Evolutionary conservation across 2,329 filamentous ascomycete genomes (phyloP), one percentile per base, ranked within the genome.

Genomic region (Pseudogymnoascus sp.): DNA sequence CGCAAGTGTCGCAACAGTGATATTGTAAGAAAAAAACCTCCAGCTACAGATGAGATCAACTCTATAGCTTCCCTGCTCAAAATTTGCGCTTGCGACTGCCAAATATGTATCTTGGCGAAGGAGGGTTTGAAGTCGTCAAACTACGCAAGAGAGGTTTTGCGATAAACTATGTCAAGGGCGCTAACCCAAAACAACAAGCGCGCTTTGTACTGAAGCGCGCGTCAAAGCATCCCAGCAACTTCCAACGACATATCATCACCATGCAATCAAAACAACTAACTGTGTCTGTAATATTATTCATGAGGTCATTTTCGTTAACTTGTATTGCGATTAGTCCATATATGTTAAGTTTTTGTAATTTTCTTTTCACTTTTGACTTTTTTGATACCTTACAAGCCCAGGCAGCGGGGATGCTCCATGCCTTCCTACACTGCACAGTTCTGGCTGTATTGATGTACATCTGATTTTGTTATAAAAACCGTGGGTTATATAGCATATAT

Each of bases 111-210:
- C 28, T 54, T 20, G 47, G 6, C 4, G 16, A 33, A 54, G n/a
- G 28, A 35, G 28, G 47, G 47, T 54, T 54, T 33, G 28, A 54
- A 33, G 47, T 35, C 28, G 47, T 35, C n/a, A 54, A 54, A 54
- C 47, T 54, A 4, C 18, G 33, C 28, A 54, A 54, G 47, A 54
- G 47, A 54, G 47, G 47, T 33, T 54, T 54, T 54, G 28, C 47
- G 28, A 54, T 54, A 54, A 54, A 54, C 47, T 54, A 54, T 35
- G 47, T 54, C 47, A 54, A 54, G 18, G 12, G 28, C 28, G 47
- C 47, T 54, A 54, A 54, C 47, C 47, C 4, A 54, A 54, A 54
- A 28, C 47, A 33, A 33, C 47, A 54, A 54, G n/a, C 47, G 47
- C 47, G 47, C 47, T 54, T 54, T 28, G 18, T 33, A n/a, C 11